These are phyloP conservation scores for Skeletonema costatum DNA, from an alignment of 108 stramenopile species.

Conservation along the genomic window DNA sequence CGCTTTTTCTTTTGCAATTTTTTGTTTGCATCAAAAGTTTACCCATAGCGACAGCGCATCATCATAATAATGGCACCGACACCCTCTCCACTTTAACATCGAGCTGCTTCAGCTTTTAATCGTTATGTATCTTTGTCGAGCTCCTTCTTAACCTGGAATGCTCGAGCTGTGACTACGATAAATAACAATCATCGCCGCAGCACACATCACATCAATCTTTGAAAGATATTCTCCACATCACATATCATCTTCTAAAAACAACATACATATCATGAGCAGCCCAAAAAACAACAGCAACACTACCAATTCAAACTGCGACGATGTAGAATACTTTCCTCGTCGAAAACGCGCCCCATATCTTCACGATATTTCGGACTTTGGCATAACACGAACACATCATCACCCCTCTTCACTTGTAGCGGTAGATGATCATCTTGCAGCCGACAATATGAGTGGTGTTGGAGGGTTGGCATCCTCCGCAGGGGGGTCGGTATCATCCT, in stretches of 20 bases:
- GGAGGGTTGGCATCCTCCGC: not conserved
- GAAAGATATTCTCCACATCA: not conserved
- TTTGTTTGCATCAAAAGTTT: too few relatives aligned
- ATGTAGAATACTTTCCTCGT: slow-evolving; percentile 48
- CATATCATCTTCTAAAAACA: not conserved
- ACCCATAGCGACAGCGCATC: too few relatives aligned
- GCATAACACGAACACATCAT: slow-evolving; percentile 2
- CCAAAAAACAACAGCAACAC: not conserved
- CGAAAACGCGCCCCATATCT: slow-evolving; percentile 49
- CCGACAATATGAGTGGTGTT: too few relatives aligned
- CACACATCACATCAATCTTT: too few relatives aligned
- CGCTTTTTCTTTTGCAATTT: too few relatives aligned
- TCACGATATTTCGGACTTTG: slow-evolving; percentile 32
- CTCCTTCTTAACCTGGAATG: too few relatives aligned
- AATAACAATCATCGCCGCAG: too few relatives aligned
- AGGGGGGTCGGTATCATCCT: not conserved
- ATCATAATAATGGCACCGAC: too few relatives aligned
- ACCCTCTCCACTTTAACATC: too few relatives aligned
- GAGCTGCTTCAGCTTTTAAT: too few relatives aligned
- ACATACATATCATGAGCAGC: not conserved
- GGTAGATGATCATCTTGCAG: not conserved
- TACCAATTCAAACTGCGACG: not conserved
- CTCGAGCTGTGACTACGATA: too few relatives aligned
- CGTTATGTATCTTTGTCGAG: too few relatives aligned
- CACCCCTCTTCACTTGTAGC: not conserved